Base-by-base conservation (phyloP, 768 basidiomycete genomes). In the Naganishia onofrii region DNA sequence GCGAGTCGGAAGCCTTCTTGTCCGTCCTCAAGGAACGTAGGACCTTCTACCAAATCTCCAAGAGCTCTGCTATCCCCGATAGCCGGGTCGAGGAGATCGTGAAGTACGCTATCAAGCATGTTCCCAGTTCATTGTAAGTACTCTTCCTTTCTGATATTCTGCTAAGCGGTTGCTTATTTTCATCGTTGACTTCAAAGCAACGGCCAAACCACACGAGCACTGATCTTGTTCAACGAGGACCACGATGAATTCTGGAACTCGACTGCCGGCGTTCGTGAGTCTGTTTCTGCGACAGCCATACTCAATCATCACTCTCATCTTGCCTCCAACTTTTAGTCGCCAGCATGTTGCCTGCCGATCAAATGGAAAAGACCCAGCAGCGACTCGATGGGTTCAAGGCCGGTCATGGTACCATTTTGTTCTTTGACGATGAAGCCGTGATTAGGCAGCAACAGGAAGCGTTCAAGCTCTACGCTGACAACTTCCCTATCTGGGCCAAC, bases 371-470 rank as follows among this genome's bases (percentile, higher is more conserved):
- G 23, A 66, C 72, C 23, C 71, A 73, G 29, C 57, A 70, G 64
- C 76, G 76, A 57, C 70, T 80, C 52, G 71, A 73, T 68, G 67
- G 71, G 12, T 80, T 78, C 69, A 69, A 73, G 55, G 68, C 73
- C 13, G 80, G 76, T 7, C 75, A 78, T 69, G 82, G 82, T 31
- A 81, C 82, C 28, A 77, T 83, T 64, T 67, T 82, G 31, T 76
- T 82, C 74, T 82, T 81, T 67, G 80, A 81, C 42, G 82, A 83
- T 71, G 36, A 73, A 29, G 56, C 23, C 12, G 71, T 69, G 23
- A 55, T 75, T 54, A 54, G 72, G 44, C 54, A 66, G 15, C 57
- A 73, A 15, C 72, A 80, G 63, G 74, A 74, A 38, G 78, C 76
- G 19, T 53, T 80, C 66, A 73, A 78, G 38, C 66, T 57, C n/a